Conservation (phyloP, 2,329 filamentous ascomycete species). For the Ascochyta rabiei region DNA sequence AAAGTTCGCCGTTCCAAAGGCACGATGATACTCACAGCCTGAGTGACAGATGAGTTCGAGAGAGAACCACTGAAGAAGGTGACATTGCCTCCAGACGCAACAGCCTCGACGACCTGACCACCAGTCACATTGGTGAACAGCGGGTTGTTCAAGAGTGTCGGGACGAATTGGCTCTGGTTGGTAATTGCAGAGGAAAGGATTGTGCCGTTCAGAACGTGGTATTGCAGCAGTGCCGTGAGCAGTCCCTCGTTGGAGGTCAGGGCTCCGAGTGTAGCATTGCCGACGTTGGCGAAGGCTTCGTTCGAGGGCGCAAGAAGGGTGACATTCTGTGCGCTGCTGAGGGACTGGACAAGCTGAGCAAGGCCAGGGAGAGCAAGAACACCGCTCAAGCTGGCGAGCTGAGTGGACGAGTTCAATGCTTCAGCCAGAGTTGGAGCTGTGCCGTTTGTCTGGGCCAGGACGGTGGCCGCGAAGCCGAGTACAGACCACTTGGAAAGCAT, state of each 20-base stretch:
- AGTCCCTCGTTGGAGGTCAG: slow-evolving; percentile 38
- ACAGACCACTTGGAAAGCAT: slow-evolving; percentile 52
- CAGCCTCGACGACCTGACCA: slow-evolving; percentile 62
- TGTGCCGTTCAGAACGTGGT: slow-evolving; percentile 64
- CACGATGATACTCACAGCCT: slow-evolving; percentile 51
- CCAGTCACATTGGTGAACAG: slow-evolving; percentile 64
- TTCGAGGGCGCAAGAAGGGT: slow-evolving; percentile 66
- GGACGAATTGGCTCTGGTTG: slow-evolving; percentile 53
- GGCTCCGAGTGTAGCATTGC: slow-evolving; percentile 44
- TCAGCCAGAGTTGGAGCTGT: slow-evolving; percentile 21
- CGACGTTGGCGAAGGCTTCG: slow-evolving; percentile 52
- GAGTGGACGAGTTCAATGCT: slow-evolving; percentile 23
- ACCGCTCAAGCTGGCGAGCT: slow-evolving; percentile 41
- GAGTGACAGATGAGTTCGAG: slow-evolving; percentile 55
- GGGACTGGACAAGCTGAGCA: slow-evolving; percentile 45
- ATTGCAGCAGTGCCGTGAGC: slow-evolving; percentile 58
- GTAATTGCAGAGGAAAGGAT: slow-evolving; percentile 49
- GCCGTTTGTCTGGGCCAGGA: slow-evolving; percentile 35
- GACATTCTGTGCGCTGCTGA: slow-evolving; percentile 56
- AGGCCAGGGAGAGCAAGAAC: slow-evolving; percentile 43
- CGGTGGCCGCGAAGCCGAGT: slow-evolving; percentile 43
- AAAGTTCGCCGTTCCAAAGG: neutral
- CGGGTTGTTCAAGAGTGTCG: slow-evolving; percentile 57
- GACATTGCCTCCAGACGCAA: slow-evolving; percentile 51
- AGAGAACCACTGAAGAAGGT: slow-evolving; percentile 61